Percentiles rank a stretch among this genome's conserved stretches.
Conservation (phyloP, 805 yeast genomes). For the Candida loeiensis region DNA sequence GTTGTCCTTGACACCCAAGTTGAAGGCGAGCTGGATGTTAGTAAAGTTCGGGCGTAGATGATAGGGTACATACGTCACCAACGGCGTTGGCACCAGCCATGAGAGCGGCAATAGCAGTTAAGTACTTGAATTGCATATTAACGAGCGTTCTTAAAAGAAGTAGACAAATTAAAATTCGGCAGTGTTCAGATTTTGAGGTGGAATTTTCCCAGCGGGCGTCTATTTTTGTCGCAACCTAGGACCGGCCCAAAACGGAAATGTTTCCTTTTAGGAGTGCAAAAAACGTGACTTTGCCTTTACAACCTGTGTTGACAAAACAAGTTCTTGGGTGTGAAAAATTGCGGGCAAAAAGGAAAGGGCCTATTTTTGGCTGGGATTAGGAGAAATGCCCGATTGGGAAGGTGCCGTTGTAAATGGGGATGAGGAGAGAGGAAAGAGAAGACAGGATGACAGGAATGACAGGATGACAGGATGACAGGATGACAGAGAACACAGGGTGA, state of each 20-base stretch:
- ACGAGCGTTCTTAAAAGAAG: conserved; percentile 8
- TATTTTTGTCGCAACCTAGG: conserved; percentile 5
- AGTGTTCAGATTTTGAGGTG: conserved; percentile 1
- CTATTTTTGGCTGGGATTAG: conserved; percentile 1
- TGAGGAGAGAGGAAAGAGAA: too few relatives aligned
- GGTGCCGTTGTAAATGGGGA: too few relatives aligned
- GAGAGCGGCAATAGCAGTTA: conserved; percentile 47
- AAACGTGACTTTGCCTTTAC: conserved; percentile 4
- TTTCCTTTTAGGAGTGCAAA: neutral
- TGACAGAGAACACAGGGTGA: too few relatives aligned
- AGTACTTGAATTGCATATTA: conserved; percentile 37
- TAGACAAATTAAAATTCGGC: conserved; percentile 3
- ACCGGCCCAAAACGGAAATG: neutral
- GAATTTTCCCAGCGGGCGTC: conserved; percentile 9
- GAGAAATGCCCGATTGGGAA: neutral
- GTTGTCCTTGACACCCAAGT: conserved; percentile 79
- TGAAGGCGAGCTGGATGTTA: conserved; percentile 53
- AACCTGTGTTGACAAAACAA: conserved; percentile 2
- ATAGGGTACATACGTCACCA: conserved; percentile 45
- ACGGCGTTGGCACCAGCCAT: conserved; percentile 51
- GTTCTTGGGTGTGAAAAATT: neutral
- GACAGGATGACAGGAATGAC: too few relatives aligned
- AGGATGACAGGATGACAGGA: too few relatives aligned
- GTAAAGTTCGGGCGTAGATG: conserved; percentile 1
- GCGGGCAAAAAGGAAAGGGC: neutral